Conservation (phyloP, 73 alveolate species). For the Blepharisma japonicum region DNA sequence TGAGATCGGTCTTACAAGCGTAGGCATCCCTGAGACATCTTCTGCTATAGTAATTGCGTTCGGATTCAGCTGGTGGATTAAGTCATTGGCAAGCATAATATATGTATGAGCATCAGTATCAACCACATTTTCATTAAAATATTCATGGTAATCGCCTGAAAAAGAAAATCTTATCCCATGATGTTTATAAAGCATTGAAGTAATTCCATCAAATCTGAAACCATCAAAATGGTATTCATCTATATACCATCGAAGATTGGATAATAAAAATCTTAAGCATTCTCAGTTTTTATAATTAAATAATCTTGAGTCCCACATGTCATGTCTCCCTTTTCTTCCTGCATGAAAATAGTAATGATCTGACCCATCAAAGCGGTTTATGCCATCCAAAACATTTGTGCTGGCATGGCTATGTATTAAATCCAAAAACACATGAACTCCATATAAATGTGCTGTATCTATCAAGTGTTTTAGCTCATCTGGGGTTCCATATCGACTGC, state of each 20-base stretch:
- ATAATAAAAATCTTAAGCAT: conserved; percentile 88
- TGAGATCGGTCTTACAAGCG: conserved; percentile 86
- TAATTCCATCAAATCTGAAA: conserved; percentile 97
- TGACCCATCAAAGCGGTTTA: conserved; percentile 95
- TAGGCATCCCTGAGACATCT: conserved; percentile 98
- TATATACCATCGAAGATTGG: conserved; percentile 89
- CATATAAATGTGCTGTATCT: conserved; percentile 86
- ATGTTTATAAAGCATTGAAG: conserved; percentile 96
- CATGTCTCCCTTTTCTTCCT: conserved; percentile 95
- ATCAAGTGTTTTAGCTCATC: conserved; percentile 91
- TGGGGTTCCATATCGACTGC: conserved; percentile 95
- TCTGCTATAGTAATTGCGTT: conserved; percentile 95
- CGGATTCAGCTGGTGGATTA: conserved; percentile 85
- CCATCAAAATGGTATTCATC: conserved; percentile 98
- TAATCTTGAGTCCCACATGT: conserved; percentile 94
- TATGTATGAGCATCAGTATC: conserved; percentile 82
- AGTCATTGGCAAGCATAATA: conserved; percentile 96
- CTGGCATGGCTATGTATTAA: conserved; percentile 96
- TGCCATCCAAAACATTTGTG: conserved; percentile 94
- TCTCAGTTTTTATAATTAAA: conserved; percentile 93
- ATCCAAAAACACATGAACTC: conserved; percentile 91
- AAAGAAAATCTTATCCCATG: conserved; percentile 95
- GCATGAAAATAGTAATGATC: conserved; percentile 96
- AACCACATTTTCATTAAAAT: conserved; percentile 79
- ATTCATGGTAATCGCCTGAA: conserved; percentile 77